Base-by-base conservation (phyloP, 805 yeast species). In the Cyberlindnera japonica region DNA sequence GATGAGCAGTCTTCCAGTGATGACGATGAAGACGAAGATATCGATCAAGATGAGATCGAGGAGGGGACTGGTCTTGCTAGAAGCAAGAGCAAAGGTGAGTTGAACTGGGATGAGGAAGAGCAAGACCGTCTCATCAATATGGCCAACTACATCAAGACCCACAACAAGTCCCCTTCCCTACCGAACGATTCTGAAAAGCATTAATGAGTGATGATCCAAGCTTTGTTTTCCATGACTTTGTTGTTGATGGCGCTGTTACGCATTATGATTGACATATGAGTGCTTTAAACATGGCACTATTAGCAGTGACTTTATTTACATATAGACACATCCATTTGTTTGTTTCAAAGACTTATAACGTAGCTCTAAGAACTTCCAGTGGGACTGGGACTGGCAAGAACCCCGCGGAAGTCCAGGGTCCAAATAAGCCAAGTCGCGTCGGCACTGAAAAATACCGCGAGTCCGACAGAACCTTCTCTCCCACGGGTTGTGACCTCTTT, bases 81-180 rank as follows among this genome's bases (percentile, higher is more conserved):
- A 36, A 58, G 61, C 33, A 63, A 58, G 14, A 64, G 71, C 37
- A 58, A 63, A 35, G 65, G 63, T 16, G 68, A 65, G 32, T 41
- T 58, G 43, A 59, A 45, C 34, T 61, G 65, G 67, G 57, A 53
- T 33, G 62, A 56, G 13, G 59, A 62, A 17, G 64, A 59, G 41
- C 61, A 55, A 40, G 48, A 51, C 38, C 35, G 63, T 36, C 47
- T 60, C 28, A 47, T 59, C n/a, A 51, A 54, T 13, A 58, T 58
- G 49, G 61, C 63, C n/a, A 55, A 38, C 24, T 57, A 43, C 37
- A 58, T 59, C 18, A 58, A 58, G 43, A 49, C 39, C 10, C 58
- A 53, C 21, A 36, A n/a, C 20, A 38, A 19, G 31, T 27, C 38
- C 13, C 37, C 45, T 11, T 20, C 40, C 13, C 19, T 17, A 5